Evolutionary conservation across 2,329 filamentous ascomycete genomes (phyloP).

Genomic region (Esteya vermicola): DNA sequence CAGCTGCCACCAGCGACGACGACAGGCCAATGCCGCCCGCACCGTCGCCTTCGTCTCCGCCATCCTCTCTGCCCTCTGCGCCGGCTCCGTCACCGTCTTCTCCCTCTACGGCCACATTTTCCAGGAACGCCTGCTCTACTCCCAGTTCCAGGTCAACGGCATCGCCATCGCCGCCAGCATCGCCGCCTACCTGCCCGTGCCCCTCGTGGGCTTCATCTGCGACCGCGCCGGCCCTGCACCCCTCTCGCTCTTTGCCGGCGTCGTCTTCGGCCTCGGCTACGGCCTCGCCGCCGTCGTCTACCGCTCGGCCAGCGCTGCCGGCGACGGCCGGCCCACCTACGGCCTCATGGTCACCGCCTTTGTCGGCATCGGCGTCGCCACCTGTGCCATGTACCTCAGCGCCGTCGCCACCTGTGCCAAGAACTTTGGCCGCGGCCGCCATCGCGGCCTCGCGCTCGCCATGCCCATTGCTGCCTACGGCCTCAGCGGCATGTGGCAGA

Average conservation of each 20-base stretch:
- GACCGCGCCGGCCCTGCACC: conserved; percentile 74
- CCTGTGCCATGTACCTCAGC: conserved; percentile 76
- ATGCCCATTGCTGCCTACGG: conserved; percentile 87
- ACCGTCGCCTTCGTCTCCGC: conserved; percentile 37
- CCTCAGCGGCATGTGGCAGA: conserved; percentile 89
- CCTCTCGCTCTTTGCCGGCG: conserved; percentile 56
- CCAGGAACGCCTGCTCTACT: conserved; percentile 73
- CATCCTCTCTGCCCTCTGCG: conserved; percentile 53
- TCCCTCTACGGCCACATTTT: conserved; percentile 88
- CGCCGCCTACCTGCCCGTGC: conserved; percentile 83
- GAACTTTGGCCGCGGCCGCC: conserved; percentile 84
- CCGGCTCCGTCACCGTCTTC: conserved; percentile 84
- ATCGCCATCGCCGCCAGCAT: conserved; percentile 79
- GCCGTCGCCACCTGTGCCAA: conserved; percentile 94
- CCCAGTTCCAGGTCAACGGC: conserved; percentile 82
- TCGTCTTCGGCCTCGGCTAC: conserved; percentile 71
- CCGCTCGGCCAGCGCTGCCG: conserved; percentile 24
- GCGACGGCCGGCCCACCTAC: conserved; percentile 42
- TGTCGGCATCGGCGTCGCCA: conserved; percentile 66
- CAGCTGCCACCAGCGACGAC: conserved; percentile 2
- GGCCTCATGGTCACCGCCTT: conserved; percentile 77
- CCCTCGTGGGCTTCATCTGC: conserved; percentile 78
- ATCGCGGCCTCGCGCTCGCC: conserved; percentile 79
- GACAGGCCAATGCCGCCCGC: conserved; percentile 19
- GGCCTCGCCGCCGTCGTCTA: conserved; percentile 71